Conservation (phyloP, 2,329 filamentous ascomycete species). For the Phyllachora maydis region DNA sequence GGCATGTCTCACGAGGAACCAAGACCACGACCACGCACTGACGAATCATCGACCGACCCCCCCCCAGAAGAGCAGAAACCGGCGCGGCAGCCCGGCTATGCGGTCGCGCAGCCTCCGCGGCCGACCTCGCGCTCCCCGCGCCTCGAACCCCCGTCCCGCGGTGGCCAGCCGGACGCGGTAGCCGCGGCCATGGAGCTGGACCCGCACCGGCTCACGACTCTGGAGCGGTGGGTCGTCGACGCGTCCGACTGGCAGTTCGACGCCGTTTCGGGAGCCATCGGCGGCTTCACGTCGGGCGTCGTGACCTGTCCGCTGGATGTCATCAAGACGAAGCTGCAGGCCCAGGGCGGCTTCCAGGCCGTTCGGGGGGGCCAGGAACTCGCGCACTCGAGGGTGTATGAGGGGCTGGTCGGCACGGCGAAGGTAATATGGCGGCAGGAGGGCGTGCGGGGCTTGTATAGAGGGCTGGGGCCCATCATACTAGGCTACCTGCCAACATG, state of each 20-base stretch:
- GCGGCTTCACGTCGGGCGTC: slow-evolving; percentile 81
- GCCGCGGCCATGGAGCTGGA: slow-evolving; percentile 8
- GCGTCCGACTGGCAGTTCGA: slow-evolving; percentile 51
- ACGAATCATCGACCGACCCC: slow-evolving; percentile 7
- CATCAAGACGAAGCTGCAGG: slow-evolving; percentile 96
- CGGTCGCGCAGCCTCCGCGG: slow-evolving; percentile 5
- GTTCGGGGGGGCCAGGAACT: slow-evolving; percentile 22
- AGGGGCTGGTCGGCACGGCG: slow-evolving; percentile 72
- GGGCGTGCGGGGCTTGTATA: slow-evolving; percentile 76
- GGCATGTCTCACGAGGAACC: slow-evolving; percentile 32
- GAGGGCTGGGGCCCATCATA: slow-evolving; percentile 84
- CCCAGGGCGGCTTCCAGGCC: slow-evolving; percentile 63
- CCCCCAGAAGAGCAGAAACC: no score
- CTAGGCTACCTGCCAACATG: slow-evolving; percentile 92
- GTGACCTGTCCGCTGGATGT: slow-evolving; percentile 96
- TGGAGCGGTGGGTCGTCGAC: slow-evolving; percentile 33
- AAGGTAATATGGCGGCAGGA: slow-evolving; percentile 73
- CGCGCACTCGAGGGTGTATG: slow-evolving; percentile 40
- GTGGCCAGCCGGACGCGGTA: slow-evolving; percentile 2
- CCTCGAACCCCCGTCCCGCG: not conserved
- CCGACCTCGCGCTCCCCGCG: slow-evolving; percentile 1
- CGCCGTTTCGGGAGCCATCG: slow-evolving; percentile 68
- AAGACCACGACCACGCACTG: no score
- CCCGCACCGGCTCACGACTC: slow-evolving; percentile 14
- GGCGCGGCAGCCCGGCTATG: no score